phyloP scores from a whole-genome alignment of 495 filamentous ascomycete genomes.

The Aspergillus indologenus region DNA sequence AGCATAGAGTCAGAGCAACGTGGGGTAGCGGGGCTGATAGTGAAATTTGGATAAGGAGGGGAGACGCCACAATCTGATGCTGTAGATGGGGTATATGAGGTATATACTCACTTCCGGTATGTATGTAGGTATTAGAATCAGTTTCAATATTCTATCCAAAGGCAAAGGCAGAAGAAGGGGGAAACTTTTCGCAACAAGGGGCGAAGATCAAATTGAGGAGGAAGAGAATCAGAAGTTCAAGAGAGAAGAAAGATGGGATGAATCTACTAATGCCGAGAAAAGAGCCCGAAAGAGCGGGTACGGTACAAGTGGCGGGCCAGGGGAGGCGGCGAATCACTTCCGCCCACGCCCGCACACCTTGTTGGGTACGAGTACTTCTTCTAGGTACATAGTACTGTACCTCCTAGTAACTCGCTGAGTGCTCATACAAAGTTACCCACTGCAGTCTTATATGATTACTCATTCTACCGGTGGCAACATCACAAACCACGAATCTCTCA shows the following conservation, averaged over 20 bases:
- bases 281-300: no score
- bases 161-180: background rate
- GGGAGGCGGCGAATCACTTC: background rate
- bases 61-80: background rate
- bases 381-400: no score
- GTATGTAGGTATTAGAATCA: no score
- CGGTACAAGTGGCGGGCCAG: background rate
- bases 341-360: background rate
- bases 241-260: conserved; percentile 4
- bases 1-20: background rate
- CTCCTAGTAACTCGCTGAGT: no score
- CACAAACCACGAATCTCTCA: no score
- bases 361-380: no score
- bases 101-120: no score
- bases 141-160: conserved; percentile 4
- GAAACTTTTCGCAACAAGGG: background rate
- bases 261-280: background rate
- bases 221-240: conserved; percentile 1
- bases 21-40: background rate
- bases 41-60: conserved; percentile 8
- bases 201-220: background rate
- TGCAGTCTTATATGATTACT: no score
- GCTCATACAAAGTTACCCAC: no score
- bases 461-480: no score
- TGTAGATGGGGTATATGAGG: no score